Evolutionary conservation across 805 yeast genomes (phyloP), one percentile per base, ranked within the genome.

Genomic region (Sungouiozyma intestinalis): DNA sequence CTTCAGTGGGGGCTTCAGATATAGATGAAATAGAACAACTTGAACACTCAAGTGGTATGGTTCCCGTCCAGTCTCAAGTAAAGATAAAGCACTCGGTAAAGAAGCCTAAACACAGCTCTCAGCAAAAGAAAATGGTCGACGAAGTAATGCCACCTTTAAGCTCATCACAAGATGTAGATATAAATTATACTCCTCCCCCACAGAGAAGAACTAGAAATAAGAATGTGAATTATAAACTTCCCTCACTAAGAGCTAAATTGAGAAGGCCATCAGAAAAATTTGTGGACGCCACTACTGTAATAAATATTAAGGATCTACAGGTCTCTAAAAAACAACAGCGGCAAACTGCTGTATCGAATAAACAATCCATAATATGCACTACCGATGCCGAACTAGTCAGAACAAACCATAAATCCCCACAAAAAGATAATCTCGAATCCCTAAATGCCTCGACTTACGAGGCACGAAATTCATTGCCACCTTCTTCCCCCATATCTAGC

Each of bases 231-330:
- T 85, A 85, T 51, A 76, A 77, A 16, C 67, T 77, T 29, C 86
- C 87, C 0, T 77, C 88, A 1, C 58, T 81, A 41, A 66, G 82
- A 33, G 73, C 71, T 14, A 83, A 82, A 54, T 70, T 81, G 79
- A 72, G 94, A 54, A 68, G 90, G 48, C 77, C 76, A 29, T 67
- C 78, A 0, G 80, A 66, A 24, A 68, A 70, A 47, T 63, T 78
- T 36, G 76, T 75, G 2, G 84, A 77, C 57, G 87, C 87, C 1
- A 76, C 79, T 1, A 65, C 69, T 2, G 48, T 58, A 20, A 52
- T 54, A 2, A 55, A 61, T 49, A 56, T 64, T 16, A 64, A 65
- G 24, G 64, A 58, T 40, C 45, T 53, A 13, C 60, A 60, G 42
- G 64, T 63, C n/a, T 45, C 36, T 8, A 35, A 24, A 11, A 24